Base-by-base conservation (phyloP, 108 stramenopile genomes). In the Phaeodactylum tricornutum region DNA sequence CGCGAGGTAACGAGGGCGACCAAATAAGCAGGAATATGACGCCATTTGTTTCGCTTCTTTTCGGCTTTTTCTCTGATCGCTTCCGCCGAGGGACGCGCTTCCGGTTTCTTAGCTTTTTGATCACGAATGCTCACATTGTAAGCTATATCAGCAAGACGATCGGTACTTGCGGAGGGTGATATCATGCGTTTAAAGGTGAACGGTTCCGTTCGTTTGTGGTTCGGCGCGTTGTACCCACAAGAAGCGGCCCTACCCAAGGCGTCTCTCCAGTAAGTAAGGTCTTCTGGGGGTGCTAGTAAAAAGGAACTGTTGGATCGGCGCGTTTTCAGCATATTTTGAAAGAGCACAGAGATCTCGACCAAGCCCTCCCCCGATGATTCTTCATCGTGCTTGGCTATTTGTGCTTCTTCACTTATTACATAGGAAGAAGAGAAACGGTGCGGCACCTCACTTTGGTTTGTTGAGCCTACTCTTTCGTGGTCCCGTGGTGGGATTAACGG, bases 181-280 rank as follows among this genome's bases (percentile, higher is more conserved):
- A 83, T 24, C 17, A 90, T 67, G 3, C 68, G 64, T 33, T 59
- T 55, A 56, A 78, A 90, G 6, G 71, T 75, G 34, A 64, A 67
- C 1, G 80, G 77, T 59, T 84, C 78, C 23, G 70, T 83, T 14
- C 63, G 42, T 30, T 72, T 79, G 51, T 84, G 79, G 46, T 81
- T 88, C 4, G 74, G 79, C 14, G 79, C 81, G 11, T 59, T 56
- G 17, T 47, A 25, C 16, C 75, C 86, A 51, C 79, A 79, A 47
- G 53, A 31, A 0, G 84, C 65, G 21, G 70, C 80, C 23, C 87
- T 66, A 36, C 57, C 49, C 37, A 88, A 63, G 9, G 85, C 77
- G 2, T 55, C 39, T 16, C 23, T 50, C 27, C 79, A 50, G 35
- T 58, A 47, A 33, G 12, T 16, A 9, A 9, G 11, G 26, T 19